These are phyloP conservation scores for Fomitopsis palustris DNA, from an alignment of 1,284 basidiomycete genomes.

Conservation along the genomic window DNA sequence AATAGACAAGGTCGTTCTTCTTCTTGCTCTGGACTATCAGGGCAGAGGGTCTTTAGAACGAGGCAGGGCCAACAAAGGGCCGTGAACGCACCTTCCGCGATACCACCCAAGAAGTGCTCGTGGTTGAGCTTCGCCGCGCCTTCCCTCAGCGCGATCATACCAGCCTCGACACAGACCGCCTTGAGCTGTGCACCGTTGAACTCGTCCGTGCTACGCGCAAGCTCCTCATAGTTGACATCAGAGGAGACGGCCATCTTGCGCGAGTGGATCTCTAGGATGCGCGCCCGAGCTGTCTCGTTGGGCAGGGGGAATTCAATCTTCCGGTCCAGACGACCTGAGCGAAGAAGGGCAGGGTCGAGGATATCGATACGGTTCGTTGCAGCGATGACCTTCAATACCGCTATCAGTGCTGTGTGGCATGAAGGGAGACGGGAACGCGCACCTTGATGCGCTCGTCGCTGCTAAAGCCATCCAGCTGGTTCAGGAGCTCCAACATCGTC, in stretches of 20 bases:
- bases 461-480: slow-evolving; percentile 76
- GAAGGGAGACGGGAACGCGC: slow-evolving; percentile 15
- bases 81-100: slow-evolving; percentile 72
- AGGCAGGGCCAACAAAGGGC: slow-evolving; percentile 5
- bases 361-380: slow-evolving; percentile 99
- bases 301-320: slow-evolving; percentile 84
- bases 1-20: slow-evolving; percentile 93
- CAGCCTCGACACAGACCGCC: slow-evolving; percentile 95
- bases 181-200: slow-evolving; percentile 80
- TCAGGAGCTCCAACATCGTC: slow-evolving; percentile 78
- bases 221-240: slow-evolving; percentile 76
- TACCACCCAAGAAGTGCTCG: slow-evolving; percentile 92
- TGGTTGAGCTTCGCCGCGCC: slow-evolving; percentile 88
- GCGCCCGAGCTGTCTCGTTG: slow-evolving; percentile 69
- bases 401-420: slow-evolving; percentile 6
- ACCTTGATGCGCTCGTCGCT: slow-evolving; percentile 97
- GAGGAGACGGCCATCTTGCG: slow-evolving; percentile 88
- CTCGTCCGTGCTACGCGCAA: slow-evolving; percentile 74
- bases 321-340: slow-evolving; percentile 73
- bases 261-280: slow-evolving; percentile 79
- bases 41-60: slow-evolving; percentile 17
- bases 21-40: slow-evolving; percentile 90
- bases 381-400: slow-evolving; percentile 81
- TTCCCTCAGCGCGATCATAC: slow-evolving; percentile 96
- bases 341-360: slow-evolving; percentile 77